Evolutionary conservation across 805 yeast genomes (phyloP), one percentile per base, ranked within the genome.

Genomic region (Priceomyces castillae): DNA sequence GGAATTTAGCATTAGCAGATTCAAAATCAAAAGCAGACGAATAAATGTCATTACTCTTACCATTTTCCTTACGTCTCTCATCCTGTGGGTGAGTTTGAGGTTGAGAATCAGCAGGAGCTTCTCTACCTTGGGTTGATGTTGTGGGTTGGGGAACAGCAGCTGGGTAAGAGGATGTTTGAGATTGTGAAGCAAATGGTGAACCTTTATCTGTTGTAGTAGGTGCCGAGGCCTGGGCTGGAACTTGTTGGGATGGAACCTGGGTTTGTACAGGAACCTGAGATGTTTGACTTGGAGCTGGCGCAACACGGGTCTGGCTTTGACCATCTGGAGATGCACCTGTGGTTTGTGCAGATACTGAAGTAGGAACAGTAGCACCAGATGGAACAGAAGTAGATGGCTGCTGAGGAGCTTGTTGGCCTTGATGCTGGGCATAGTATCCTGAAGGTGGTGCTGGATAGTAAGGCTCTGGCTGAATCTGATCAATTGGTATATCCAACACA

Each of bases 11-110:
- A 60, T 86, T 87, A 52, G 79, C 79, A 19, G 80, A 61, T 52
- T 75, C 85, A 59, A 90, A 90, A 62, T 90, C 95, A 61, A 83
- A 90, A 46, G 82, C 92, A 15, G 73, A 69, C 7, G 68, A 69
- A 37, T 82, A 81, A 35, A 77, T 64, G 20, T 64, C 71, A 14
- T 65, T 56, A 28, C 54, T 48, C 43, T 42, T 52, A 28, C 40
- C 22, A 25, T 45, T 30, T 43, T 41, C 43, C 42, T 26, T 22
- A 26, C 38, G 3, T 11, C 5, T 28, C 7, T 9, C 15, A 14
- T 19, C 36, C 26, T 43, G 46, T 23, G 57, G 48, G 25, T 43
- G 41, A 30, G 61, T 42, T 42, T 47, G 38, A 15, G 58, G 49
- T 33, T 46, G 47, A 4, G 54, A 43, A 22, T 51, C 53, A 10